Percentiles rank a stretch among this genome's conserved stretches.
Evolutionary conservation across 257 asterid species (phyloP).

Genomic region (Coffea eugenioides): DNA sequence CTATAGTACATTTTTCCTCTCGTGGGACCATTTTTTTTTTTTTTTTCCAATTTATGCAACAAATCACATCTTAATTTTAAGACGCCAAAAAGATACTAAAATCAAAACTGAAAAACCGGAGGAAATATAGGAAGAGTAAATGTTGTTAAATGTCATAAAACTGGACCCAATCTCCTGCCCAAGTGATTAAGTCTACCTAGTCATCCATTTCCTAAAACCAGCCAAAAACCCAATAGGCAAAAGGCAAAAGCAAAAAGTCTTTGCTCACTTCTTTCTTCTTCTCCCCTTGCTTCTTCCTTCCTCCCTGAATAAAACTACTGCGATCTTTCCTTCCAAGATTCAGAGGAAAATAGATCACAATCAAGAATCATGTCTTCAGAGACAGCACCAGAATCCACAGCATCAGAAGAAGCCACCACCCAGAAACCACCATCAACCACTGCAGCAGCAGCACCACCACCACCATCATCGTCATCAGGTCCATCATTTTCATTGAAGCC

Average conservation of each 20-base stretch:
- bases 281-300: background rate
- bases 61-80: too few species aligned
- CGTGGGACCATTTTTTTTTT: too few species aligned
- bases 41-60: too few species aligned
- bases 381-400: slow-evolving; percentile 22
- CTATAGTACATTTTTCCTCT: too few species aligned
- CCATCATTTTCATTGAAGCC: slow-evolving; percentile 19
- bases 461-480: background rate
- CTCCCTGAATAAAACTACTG: background rate
- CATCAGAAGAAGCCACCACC: slow-evolving; percentile 15
- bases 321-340: background rate
- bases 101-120: too few species aligned
- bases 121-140: too few species aligned
- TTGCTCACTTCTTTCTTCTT: background rate
- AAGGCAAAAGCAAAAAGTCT: background rate
- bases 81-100: too few species aligned
- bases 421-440: slow-evolving; percentile 12
- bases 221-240: too few species aligned
- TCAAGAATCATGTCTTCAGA: slow-evolving; percentile 19
- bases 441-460: background rate
- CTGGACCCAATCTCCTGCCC: too few species aligned
- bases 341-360: background rate
- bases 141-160: too few species aligned
- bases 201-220: too few species aligned
- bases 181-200: too few species aligned